Evolutionary conservation across 306 rosid species (phyloP), one percentile per base, ranked within the genome.

Genomic region (Vigna radiata): DNA sequence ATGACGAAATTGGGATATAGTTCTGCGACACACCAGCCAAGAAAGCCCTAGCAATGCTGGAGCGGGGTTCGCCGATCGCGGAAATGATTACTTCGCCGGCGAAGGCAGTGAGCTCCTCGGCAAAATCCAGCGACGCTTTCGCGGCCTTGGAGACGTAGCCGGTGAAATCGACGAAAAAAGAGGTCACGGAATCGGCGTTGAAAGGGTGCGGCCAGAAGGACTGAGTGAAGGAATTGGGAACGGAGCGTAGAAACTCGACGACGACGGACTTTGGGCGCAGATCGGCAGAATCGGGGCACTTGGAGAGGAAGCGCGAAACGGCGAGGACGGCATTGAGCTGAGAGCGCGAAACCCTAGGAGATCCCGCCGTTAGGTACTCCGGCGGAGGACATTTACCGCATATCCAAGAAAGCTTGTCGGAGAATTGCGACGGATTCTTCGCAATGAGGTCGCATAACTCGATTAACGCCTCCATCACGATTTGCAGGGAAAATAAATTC

Each of bases 271-370:
- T 90, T 19, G 97, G 93, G 6, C 97, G 93, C 66, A 85, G 90
- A 88, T 93, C 97, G 81, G 86, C 4, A 63, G 82, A 77, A 74
- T 86, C 88, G 31, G 92, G 73, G 69, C 93, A 95, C 39, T 88
- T 88, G 54, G 98, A 95, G 56, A 95, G 64, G 73, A 95, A 88
- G 16, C 97, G 89, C 6, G 96, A 91, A 47, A 95, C 92, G 72
- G 93, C 97, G 65, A 87, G 88, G 43, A 95, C 85, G 77, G 98
- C 97, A 89, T 95, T 92, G 89, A 95, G 96, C 83, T 95, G 98
- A 27, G 95, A 81, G 16, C 89, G 91, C 46, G 98, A 88, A 85
- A 92, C 90, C 87, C 96, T 82, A 70, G 89, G 87, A 82, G 96
- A 92, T 90, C 97, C 92, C 19, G 84, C 53, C 0, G 86, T 81